phyloP scores from a whole-genome alignment of 208 protist genomes.

The Angomonas deanei region DNA sequence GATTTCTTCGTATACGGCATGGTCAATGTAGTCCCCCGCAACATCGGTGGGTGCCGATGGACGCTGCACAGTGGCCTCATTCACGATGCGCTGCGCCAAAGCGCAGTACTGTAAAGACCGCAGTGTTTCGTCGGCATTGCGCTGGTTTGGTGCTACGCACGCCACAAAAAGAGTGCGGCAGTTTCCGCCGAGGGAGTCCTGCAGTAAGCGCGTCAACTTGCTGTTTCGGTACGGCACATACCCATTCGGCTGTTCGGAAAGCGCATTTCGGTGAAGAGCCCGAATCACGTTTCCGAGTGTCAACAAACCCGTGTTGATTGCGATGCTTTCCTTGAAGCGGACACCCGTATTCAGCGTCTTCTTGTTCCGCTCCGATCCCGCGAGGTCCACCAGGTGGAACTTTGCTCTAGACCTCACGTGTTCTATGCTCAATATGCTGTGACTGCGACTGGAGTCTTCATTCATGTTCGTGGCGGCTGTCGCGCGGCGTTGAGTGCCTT shows the following conservation, averaged over 20 bases:
- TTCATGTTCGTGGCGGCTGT: slow-evolving; percentile 91
- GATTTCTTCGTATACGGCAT: neutral
- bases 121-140: slow-evolving; percentile 79
- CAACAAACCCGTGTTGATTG: slow-evolving; percentile 91
- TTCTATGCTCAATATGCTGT: slow-evolving; percentile 92
- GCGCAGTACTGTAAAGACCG: slow-evolving; percentile 92
- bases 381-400: slow-evolving; percentile 92
- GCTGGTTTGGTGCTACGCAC: slow-evolving; percentile 68
- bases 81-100: slow-evolving; percentile 84
- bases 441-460: slow-evolving; percentile 77
- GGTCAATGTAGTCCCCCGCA: neutral
- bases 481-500: slow-evolving; percentile 68
- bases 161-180: slow-evolving; percentile 84
- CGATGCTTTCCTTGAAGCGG: slow-evolving; percentile 90
- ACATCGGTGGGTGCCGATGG: neutral
- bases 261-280: slow-evolving; percentile 61
- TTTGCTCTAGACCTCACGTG: slow-evolving; percentile 51
- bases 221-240: slow-evolving; percentile 89
- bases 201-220: slow-evolving; percentile 87
- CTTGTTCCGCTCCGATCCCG: slow-evolving; percentile 82
- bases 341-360: slow-evolving; percentile 74
- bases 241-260: slow-evolving; percentile 1
- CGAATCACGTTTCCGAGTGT: slow-evolving; percentile 93
- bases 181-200: slow-evolving; percentile 86
- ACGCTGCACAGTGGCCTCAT: slow-evolving; percentile 30